These are phyloP conservation scores for Eucalyptus melliodora DNA, from an alignment of 345 rosid species.

Conservation along the genomic window DNA sequence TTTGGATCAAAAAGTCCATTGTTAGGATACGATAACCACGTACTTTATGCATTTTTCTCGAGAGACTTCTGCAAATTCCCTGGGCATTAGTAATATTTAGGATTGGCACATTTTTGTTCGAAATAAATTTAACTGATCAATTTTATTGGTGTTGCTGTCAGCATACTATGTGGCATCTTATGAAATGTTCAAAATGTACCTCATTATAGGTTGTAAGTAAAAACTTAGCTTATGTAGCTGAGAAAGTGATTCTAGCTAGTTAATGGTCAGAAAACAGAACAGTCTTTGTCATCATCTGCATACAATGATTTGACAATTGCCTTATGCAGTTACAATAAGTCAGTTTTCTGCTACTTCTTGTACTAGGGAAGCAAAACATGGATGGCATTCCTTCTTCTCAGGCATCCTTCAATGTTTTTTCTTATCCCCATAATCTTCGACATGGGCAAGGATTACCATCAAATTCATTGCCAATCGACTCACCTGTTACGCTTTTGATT, in stretches of 20 bases:
- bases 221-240: neutral
- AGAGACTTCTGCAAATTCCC: neutral
- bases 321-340: neutral
- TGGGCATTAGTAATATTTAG: neutral
- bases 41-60: neutral
- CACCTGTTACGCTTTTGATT: slow-evolving; percentile 32
- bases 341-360: neutral
- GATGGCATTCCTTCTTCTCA: neutral
- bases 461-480: neutral
- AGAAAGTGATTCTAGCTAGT: neutral
- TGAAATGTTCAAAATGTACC: neutral
- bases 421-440: neutral
- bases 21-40: neutral
- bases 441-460: neutral
- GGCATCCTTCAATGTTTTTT: neutral
- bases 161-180: neutral
- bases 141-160: neutral
- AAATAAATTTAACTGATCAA: neutral
- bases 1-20: neutral
- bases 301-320: neutral
- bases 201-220: neutral
- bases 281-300: neutral
- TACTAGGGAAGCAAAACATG: neutral
- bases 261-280: neutral
- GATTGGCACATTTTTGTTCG: neutral